These are phyloP conservation scores for Dalbergia oliveri DNA, from an alignment of 306 rosid genomes.

Conservation along the genomic window DNA sequence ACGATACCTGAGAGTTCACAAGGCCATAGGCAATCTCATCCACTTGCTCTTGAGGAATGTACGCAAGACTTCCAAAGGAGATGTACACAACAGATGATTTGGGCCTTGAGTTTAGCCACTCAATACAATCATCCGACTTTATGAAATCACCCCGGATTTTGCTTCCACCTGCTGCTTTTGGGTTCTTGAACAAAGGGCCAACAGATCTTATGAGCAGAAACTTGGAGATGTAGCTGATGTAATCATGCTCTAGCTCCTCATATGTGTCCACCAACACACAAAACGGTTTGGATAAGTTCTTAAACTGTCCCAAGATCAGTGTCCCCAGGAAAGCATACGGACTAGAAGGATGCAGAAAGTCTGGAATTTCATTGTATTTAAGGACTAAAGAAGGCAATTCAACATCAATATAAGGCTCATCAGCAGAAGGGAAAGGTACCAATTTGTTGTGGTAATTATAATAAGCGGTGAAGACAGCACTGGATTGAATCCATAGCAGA, in stretches of 20 bases:
- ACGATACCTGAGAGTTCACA: conserved; percentile 52
- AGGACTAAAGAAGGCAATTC: conserved; percentile 52
- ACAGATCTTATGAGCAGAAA: conserved; percentile 43
- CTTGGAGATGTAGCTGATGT: conserved; percentile 45
- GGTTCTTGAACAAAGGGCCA: conserved; percentile 72
- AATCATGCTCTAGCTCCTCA: conserved; percentile 63
- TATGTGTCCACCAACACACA: conserved; percentile 68
- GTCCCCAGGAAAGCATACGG: conserved; percentile 42
- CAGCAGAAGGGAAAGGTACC: conserved; percentile 61
- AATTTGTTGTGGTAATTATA: conserved; percentile 58
- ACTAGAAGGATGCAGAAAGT: conserved; percentile 61
- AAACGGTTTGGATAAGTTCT: conserved; percentile 52
- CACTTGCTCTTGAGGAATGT: conserved; percentile 61
- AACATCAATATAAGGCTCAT: conserved; percentile 56
- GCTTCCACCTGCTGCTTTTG: conserved; percentile 5
- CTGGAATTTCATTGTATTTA: conserved; percentile 67
- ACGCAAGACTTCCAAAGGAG: conserved; percentile 72
- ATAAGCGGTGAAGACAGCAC: conserved; percentile 64
- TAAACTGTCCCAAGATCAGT: conserved; percentile 57
- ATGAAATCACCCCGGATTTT: conserved; percentile 60
- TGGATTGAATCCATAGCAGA: conserved; percentile 73
- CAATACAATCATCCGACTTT: conserved; percentile 60
- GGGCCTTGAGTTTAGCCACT: conserved; percentile 66
- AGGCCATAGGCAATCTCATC: conserved; percentile 75
- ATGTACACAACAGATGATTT: conserved; percentile 64